Base-by-base conservation (phyloP, 1,284 basidiomycete species). In the Chalciporus piperatoides region DNA sequence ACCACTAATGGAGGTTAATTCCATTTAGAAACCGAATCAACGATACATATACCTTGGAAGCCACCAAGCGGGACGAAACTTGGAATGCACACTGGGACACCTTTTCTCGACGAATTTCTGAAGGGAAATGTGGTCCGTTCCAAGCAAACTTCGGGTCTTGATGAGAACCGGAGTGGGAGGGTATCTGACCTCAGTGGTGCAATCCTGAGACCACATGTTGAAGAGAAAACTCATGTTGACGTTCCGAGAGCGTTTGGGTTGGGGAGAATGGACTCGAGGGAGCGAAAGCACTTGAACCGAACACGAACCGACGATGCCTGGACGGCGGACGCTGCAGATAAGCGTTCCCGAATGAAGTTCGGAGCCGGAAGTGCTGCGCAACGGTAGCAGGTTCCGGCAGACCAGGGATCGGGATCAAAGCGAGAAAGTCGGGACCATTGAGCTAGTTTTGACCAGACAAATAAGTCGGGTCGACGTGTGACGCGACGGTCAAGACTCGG, bases 61-160 rank as follows among this genome's bases (percentile, higher is more conserved):
- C 84, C 84, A 89, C 86, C 84, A 86, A 2, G 78, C 64, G 5
- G 86, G 82, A 21, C 64, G 67, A 56, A 82, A 89, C 44, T 69
- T 64, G 28, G 68, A 67, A 56, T 74, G 75, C 43, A 90, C 65
- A 52, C 78, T 82, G 24, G 78, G 77, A 59, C 84, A 86, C 52
- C 74, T 71, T 17, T 70, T 67, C 59, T 82, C 74, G 2, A 90
- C 64, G 46, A 88, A 68, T 12, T 75, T 70, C 44, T 71, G 73
- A 28, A 89, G 65, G 0, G 80, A 75, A 15, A 73, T 12, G 23
- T 14, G 24, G 12, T 54, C 48, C 8, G 52, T 46, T 36, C 48
- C 56, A 4, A 33, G 51, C 2, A 52, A 36, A 12, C 65, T 69
- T 23, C 72, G 67, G 10, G 64, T 57, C n/a, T 75, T 65, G 7